Evolutionary conservation across 2,329 filamentous ascomycete genomes (phyloP), one percentile per base, ranked within the genome.

Genomic region (Diatrype stigma): DNA sequence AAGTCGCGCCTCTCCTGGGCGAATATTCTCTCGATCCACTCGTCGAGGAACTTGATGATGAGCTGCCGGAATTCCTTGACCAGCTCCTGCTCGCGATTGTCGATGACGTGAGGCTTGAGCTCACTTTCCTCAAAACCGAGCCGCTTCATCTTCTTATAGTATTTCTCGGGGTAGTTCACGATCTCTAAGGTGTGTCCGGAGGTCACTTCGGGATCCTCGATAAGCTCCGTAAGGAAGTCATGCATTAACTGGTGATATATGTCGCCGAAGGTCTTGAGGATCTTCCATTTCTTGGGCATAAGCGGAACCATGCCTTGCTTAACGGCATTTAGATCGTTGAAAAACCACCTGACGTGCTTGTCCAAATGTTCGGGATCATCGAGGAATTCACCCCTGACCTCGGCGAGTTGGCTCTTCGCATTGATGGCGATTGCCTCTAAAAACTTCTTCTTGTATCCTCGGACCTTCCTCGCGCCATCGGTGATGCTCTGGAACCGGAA

Each of bases 391-490:
- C 87, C 81, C 52, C 85, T 82, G 38, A 84, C 81, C 52, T 83
- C 77, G 12, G 84, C 82, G 61, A 96, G 90, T 63, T 93, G 87
- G 42, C 80, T 81, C 63, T 88, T 80, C 6, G 86, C 89, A 56
- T 84, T 85, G 52, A 85, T 76, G 61, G 85, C 81, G 64, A 96
- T 90, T 37, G 88, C 86, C 63, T 89, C 80, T 37, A 96, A 70
- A 67, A 97, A 96, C 67, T 96, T 96, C 61, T 96, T 89, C 74
- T 97, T 99, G 75, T 99, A 99, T 3, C 93, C 94, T 57, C 93
- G 86, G 48, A 95, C 84, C 57, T 91, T 89, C 70, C 95, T 95
- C 21, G 93, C 90, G 1, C 93, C 93, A 58, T 93, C 88, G 10
- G 92, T 93, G 71, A 99, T 96, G 60, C 90, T 93, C 73, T 96